Percentiles rank a stretch among this genome's conserved stretches.
Conservation (phyloP, 768 basidiomycete genomes). For the Pleurotus ostreatus region DNA sequence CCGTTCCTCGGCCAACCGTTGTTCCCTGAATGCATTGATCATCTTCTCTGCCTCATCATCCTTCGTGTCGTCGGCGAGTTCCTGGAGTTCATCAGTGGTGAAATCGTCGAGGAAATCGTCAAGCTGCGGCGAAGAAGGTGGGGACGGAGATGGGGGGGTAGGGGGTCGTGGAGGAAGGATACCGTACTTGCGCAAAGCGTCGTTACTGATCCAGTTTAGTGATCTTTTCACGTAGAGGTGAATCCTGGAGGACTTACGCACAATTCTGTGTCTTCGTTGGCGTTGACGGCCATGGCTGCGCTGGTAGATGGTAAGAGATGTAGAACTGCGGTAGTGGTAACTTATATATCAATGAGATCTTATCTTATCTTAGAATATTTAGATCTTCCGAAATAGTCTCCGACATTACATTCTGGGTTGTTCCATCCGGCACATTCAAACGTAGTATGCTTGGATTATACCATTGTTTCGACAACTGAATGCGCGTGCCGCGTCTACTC, state of each 20-base stretch:
- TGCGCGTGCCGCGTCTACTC: too few species aligned
- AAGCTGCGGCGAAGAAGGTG: constrained; percentile 72
- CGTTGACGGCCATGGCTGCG: constrained; percentile 61
- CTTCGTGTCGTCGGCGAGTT: constrained; percentile 65
- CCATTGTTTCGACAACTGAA: too few species aligned
- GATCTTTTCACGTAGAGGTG: background rate
- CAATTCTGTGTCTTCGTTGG: constrained; percentile 97
- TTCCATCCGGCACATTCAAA: too few species aligned
- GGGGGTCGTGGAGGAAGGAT: constrained; percentile 77
- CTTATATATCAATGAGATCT: background rate
- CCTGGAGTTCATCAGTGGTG: constrained; percentile 57
- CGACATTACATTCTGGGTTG: too few species aligned
- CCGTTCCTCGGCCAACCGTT: constrained; percentile 61
- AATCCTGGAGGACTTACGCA: constrained; percentile 34
- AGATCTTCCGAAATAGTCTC: too few species aligned
- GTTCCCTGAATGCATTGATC: constrained; percentile 61
- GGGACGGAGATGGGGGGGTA: constrained; percentile 73
- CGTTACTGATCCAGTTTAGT: constrained; percentile 60
- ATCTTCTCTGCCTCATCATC: constrained; percentile 77
- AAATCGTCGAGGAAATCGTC: constrained; percentile 65
- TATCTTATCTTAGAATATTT: background rate
- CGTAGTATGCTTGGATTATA: too few species aligned
- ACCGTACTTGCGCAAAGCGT: constrained; percentile 88
- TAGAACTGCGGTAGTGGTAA: background rate
- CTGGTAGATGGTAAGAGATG: background rate